Conservation (phyloP, 768 basidiomycete genomes). For the Rhizopogon rudus region DNA sequence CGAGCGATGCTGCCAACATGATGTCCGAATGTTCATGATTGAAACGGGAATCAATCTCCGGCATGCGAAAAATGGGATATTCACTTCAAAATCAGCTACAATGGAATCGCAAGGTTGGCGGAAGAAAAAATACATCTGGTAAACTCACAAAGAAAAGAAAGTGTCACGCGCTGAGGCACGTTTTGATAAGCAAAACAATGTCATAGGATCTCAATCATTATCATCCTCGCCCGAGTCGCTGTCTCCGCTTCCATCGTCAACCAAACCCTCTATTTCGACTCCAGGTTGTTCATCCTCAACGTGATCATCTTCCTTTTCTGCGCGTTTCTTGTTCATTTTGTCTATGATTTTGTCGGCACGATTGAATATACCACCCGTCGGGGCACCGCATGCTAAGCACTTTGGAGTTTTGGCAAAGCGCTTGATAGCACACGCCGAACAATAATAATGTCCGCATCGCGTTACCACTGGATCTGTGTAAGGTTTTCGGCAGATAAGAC, state of each 20-base stretch:
- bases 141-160: neutral
- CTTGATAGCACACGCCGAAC: conserved; percentile 92
- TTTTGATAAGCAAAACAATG: neutral
- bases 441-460: conserved; percentile 95
- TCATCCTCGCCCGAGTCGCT: conserved; percentile 22
- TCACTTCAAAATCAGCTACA: neutral
- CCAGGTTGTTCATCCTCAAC: conserved; percentile 45
- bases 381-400: conserved; percentile 89
- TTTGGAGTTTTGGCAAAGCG: conserved; percentile 92
- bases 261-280: conserved; percentile 61
- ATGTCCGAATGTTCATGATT: neutral
- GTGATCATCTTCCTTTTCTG: conserved; percentile 45
- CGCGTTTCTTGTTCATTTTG: conserved; percentile 72
- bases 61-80: neutral
- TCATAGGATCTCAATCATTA: conserved; percentile 8
- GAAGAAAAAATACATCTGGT: neutral
- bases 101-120: neutral
- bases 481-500: conserved; percentile 90
- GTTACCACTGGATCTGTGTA: conserved; percentile 96
- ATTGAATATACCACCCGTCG: conserved; percentile 96
- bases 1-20: neutral
- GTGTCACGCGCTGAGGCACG: neutral
- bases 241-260: conserved; percentile 15
- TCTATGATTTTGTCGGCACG: conserved; percentile 89
- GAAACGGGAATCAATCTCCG: neutral